Evolutionary conservation across 768 basidiomycete species (phyloP).

Genomic region (Trametes cingulata): DNA sequence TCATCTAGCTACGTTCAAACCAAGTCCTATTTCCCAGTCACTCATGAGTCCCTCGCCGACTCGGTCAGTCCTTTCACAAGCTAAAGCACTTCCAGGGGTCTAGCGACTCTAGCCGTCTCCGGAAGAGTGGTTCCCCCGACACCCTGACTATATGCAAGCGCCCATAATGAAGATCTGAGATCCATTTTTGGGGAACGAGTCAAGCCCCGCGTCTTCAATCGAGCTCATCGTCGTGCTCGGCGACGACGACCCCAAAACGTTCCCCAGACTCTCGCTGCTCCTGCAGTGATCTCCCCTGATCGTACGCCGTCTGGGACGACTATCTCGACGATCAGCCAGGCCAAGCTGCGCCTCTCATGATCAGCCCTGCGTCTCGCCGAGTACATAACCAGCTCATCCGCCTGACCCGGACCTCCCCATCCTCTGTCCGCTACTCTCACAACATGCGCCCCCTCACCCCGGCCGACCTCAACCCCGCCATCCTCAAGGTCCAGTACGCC

Average conservation of each 20-base stretch:
- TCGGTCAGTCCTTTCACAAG: no score
- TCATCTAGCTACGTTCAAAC: no score
- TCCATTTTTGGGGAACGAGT: not conserved
- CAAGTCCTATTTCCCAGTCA: no score
- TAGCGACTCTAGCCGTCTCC: not conserved
- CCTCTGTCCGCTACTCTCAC: conserved; percentile 14
- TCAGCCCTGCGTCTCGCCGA: conserved; percentile 15
- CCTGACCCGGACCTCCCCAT: conserved; percentile 11
- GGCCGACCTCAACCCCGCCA: conserved; percentile 77
- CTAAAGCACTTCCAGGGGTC: no score
- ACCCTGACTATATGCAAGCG: not conserved
- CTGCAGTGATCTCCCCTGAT: conserved; percentile 1
- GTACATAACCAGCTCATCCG: conserved; percentile 18
- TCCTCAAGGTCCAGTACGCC: conserved; percentile 91
- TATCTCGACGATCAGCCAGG: conserved; percentile 13
- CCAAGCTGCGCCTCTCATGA: conserved; percentile 17
- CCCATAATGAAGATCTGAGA: not conserved
- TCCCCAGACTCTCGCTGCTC: not conserved
- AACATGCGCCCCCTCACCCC: conserved; percentile 51
- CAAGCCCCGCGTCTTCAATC: conserved; percentile 3
- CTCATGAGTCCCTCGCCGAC: no score
- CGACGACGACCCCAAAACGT: conserved; percentile 12
- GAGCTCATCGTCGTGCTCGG: conserved; percentile 12
- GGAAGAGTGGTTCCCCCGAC: not conserved
- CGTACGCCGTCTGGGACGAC: not conserved